Evolutionary conservation across 495 filamentous ascomycete genomes (phyloP), one percentile per base, ranked within the genome.

Genomic region (Annulohypoxylon moriforme): DNA sequence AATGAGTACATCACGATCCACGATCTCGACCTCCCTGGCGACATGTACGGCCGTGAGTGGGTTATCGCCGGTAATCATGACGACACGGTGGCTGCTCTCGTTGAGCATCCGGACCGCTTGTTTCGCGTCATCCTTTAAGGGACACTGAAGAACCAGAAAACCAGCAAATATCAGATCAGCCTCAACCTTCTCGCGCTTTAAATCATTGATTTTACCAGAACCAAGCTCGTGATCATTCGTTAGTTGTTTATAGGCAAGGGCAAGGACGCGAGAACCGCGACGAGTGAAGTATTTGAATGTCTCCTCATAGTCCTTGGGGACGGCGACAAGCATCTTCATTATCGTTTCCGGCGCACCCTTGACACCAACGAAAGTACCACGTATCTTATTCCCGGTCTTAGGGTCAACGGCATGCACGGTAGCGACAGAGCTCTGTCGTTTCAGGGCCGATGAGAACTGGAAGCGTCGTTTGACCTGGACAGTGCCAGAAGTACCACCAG

Each of bases 21-120:
- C 93, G 76, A 99, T 99, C 75, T 99, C 96, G 38, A 99, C 96
- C 77, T 98, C 89, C 46, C 91, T 90, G 11, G 96, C 96, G 65
- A 99, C 96, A 77, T 99, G 95, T 24, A 96, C 92, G 70, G 96
- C 96, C 22, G 96, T 99, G 42, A 99, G 86, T 20, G 96, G 94
- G 76, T 99, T 99, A 80, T 99, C 96, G 74, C 96, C 96, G 52
- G 96, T 99, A 63, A 99, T 99, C 96, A 99, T 99, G 72, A 98
- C 92, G 62, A 96, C 93, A 71, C 96, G 93, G 82, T 99, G 96
- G 81, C 93, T 97, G 80, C 95, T 97, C 82, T 98, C 96, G 76
- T 97, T 99, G 63, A 99, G 86, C 96, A 99, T 98, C 49, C 90
- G 92, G 29, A 98, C 93, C 18, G 96, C 86, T 75, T 93, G 90